These are phyloP conservation scores for Ascocoryne sarcoides DNA, from an alignment of 2,329 filamentous ascomycete genomes.

Conservation along the genomic window DNA sequence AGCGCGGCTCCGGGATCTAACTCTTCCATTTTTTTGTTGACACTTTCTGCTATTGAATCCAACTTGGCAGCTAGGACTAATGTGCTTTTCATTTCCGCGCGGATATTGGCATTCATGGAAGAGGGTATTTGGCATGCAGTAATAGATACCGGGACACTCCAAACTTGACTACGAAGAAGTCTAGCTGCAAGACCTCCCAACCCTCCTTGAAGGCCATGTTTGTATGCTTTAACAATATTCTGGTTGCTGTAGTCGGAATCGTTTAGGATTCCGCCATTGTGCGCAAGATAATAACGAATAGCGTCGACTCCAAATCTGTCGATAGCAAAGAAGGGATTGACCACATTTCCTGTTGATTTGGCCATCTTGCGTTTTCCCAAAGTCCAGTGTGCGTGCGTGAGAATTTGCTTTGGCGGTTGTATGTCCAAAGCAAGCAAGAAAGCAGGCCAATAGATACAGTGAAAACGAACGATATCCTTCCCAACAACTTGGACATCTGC, in stretches of 20 bases:
- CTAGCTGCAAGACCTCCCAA: constrained; percentile 75
- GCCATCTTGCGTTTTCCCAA: constrained; percentile 91
- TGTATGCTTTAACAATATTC: constrained; percentile 66
- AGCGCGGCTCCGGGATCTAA: constrained; percentile 59
- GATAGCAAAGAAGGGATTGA: constrained; percentile 87
- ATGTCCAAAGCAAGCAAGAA: constrained; percentile 83
- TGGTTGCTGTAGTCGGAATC: constrained; percentile 83
- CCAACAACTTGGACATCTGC: constrained; percentile 88
- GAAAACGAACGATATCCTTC: constrained; percentile 94
- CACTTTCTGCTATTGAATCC: constrained; percentile 33
- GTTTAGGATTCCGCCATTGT: constrained; percentile 65
- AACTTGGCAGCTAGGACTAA: too few relatives aligned
- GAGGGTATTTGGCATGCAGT: too few relatives aligned
- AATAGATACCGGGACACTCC: constrained; percentile 49
- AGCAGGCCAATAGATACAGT: constrained; percentile 97
- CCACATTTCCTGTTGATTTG: constrained; percentile 89
- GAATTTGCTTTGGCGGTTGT: constrained; percentile 66
- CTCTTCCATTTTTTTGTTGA: constrained; percentile 49
- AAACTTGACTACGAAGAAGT: constrained; percentile 58
- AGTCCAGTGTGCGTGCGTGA: constrained; percentile 94
- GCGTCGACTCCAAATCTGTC: constrained; percentile 81
- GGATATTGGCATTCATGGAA: too few relatives aligned
- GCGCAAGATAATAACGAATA: constrained; percentile 81
- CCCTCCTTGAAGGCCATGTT: constrained; percentile 66
- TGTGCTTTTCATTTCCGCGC: too few relatives aligned